These are phyloP conservation scores for Apiospora saccharicola DNA, from an alignment of 2,329 filamentous ascomycete species.

Conservation along the genomic window DNA sequence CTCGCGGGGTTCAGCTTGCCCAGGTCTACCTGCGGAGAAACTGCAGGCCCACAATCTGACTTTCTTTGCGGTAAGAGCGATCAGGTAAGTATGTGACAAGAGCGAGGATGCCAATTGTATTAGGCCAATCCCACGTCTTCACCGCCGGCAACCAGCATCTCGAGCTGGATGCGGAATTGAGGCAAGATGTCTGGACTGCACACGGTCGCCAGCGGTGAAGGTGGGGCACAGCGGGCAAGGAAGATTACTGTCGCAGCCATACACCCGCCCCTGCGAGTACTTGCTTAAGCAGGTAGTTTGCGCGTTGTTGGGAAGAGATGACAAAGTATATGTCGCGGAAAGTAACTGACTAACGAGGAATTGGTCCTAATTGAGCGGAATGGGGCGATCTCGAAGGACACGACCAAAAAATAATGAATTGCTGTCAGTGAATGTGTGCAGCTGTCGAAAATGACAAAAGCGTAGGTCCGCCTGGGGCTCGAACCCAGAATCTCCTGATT, in stretches of 20 bases:
- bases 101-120: background rate
- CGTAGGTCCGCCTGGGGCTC: slow-evolving; percentile 28
- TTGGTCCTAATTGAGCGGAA: background rate
- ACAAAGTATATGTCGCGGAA: background rate
- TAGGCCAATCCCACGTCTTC: too few species aligned
- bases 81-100: too few species aligned
- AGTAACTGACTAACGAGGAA: background rate
- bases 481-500: slow-evolving; percentile 31
- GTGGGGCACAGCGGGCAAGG: background rate
- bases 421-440: background rate
- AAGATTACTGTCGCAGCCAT: background rate
- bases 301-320: background rate
- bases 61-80: too few species aligned
- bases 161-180: background rate
- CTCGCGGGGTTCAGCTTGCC: too few species aligned
- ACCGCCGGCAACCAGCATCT: background rate
- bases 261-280: background rate
- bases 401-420: background rate
- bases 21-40: too few species aligned
- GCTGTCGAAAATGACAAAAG: background rate
- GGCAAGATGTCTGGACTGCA: background rate
- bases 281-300: too few species aligned
- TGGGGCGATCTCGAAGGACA: background rate
- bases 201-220: background rate
- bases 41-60: too few species aligned